Evolutionary conservation across 257 asterid species (phyloP).

Genomic region (Leonotis leonurus): DNA sequence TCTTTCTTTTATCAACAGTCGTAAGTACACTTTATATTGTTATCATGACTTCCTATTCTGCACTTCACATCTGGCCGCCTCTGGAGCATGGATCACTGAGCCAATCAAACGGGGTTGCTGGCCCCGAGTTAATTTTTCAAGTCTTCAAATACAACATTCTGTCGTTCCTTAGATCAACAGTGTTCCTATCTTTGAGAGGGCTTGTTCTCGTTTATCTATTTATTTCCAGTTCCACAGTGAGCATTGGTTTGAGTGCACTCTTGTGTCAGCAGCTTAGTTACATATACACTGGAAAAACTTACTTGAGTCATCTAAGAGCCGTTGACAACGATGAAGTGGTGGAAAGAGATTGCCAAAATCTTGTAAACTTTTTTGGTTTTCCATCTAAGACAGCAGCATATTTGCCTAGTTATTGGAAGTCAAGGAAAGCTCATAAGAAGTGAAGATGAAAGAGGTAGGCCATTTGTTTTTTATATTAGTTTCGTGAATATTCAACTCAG

Average conservation of each 20-base stretch:
- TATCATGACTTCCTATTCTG: conserved; percentile 50
- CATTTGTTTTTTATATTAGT: neutral
- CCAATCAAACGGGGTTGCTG: conserved; percentile 18
- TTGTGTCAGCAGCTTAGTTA: conserved; percentile 87
- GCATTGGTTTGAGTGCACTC: conserved; percentile 63
- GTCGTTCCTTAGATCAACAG: conserved; percentile 49
- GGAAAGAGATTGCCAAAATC: conserved; percentile 65
- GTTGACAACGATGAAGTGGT: conserved; percentile 35
- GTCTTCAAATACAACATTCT: conserved; percentile 37
- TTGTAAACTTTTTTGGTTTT: conserved; percentile 58
- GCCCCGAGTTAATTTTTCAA: conserved; percentile 23
- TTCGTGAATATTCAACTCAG: neutral
- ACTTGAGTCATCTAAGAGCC: conserved; percentile 60
- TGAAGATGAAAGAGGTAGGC: conserved; percentile 42
- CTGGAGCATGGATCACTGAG: conserved; percentile 15
- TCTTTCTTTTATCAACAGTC: conserved; percentile 75
- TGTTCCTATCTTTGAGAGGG: conserved; percentile 65
- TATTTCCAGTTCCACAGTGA: conserved; percentile 66
- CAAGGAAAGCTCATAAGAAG: conserved; percentile 63
- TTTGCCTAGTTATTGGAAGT: conserved; percentile 64
- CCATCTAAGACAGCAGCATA: conserved; percentile 35
- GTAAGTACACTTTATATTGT: conserved; percentile 48
- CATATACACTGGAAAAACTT: conserved; percentile 78
- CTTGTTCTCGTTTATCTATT: conserved; percentile 68
- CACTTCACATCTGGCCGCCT: conserved; percentile 49